phyloP scores from a whole-genome alignment of 2,329 filamentous ascomycete genomes.

The Pseudogymnoascus sp. region DNA sequence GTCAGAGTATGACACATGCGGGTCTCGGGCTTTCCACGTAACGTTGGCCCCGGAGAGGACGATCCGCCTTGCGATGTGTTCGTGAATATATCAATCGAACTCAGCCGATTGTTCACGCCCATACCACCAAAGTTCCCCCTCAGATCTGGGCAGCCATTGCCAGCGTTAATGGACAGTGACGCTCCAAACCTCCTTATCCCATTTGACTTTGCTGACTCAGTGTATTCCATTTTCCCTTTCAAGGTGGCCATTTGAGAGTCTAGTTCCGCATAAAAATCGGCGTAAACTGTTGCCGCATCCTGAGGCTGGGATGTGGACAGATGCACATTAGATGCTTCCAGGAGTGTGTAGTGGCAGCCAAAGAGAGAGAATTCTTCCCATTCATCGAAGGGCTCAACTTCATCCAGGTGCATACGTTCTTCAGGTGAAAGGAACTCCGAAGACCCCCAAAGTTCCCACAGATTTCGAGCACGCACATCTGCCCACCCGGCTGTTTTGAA shows the following conservation, averaged over 20 bases:
- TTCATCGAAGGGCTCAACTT: constrained; percentile 80
- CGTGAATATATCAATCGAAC: constrained; percentile 40
- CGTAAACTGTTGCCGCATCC: background rate
- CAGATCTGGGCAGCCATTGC: constrained; percentile 27
- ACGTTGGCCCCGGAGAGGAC: constrained; percentile 12
- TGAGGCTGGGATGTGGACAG: constrained; percentile 15
- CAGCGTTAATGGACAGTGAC: constrained; percentile 34
- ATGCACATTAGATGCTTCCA: constrained; percentile 50
- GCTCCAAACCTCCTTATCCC: constrained; percentile 54
- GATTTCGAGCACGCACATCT: constrained; percentile 51
- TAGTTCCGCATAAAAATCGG: background rate
- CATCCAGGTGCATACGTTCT: constrained; percentile 55
- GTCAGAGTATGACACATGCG: constrained; percentile 74
- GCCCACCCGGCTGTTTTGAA: constrained; percentile 65
- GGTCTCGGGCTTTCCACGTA: constrained; percentile 30
- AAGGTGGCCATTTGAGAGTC: background rate
- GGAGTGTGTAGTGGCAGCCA: constrained; percentile 72
- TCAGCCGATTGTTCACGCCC: constrained; percentile 32
- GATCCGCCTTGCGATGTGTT: background rate
- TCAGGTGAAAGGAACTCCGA: constrained; percentile 52
- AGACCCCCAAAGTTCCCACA: constrained; percentile 79
- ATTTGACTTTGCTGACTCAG: constrained; percentile 31
- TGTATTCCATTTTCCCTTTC: constrained; percentile 25
- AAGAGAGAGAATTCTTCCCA: constrained; percentile 93
- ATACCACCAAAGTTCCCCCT: constrained; percentile 27